A percentile compares a stretch with the other conserved stretches of the same genome.
Conservation (phyloP, 2,329 filamentous ascomycete genomes). For the Colletotrichum zoysiae region DNA sequence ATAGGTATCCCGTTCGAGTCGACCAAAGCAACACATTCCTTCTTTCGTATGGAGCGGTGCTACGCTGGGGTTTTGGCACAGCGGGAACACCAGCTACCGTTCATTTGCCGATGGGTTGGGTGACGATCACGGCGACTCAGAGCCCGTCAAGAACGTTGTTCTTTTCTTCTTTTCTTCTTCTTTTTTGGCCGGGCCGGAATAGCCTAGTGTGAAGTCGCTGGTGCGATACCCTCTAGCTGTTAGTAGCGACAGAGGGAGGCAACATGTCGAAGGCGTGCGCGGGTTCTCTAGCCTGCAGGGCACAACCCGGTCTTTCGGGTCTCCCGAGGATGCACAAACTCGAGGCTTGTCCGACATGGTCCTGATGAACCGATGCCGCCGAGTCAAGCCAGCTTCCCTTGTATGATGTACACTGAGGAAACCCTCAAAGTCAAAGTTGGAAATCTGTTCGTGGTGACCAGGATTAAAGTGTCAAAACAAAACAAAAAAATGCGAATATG, state of each 20-base stretch:
- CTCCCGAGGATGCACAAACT: constrained; percentile 6
- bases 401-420: background rate
- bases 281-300: constrained; percentile 3
- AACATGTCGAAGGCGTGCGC: constrained; percentile 15
- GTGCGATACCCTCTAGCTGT: background rate
- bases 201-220: constrained; percentile 18
- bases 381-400: constrained; percentile 14
- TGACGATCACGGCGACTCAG: constrained; percentile 2
- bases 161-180: background rate
- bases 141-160: background rate
- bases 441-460: constrained; percentile 18
- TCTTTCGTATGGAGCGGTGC: constrained; percentile 17
- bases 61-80: constrained; percentile 19
- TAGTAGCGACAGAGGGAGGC: constrained; percentile 13
- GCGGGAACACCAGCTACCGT: constrained; percentile 5
- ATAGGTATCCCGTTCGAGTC: constrained; percentile 17
- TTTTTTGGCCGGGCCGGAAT: constrained; percentile 13
- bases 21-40: constrained; percentile 7
- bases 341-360: constrained; percentile 9
- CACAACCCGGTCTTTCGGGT: constrained; percentile 11
- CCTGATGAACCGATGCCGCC: constrained; percentile 4
- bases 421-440: constrained; percentile 1
- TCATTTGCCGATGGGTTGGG: constrained; percentile 11
- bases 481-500: background rate
- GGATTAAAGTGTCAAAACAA: constrained; percentile 8